Conservation (phyloP, 2,329 filamentous ascomycete species). For the Rosellinia necatrix region DNA sequence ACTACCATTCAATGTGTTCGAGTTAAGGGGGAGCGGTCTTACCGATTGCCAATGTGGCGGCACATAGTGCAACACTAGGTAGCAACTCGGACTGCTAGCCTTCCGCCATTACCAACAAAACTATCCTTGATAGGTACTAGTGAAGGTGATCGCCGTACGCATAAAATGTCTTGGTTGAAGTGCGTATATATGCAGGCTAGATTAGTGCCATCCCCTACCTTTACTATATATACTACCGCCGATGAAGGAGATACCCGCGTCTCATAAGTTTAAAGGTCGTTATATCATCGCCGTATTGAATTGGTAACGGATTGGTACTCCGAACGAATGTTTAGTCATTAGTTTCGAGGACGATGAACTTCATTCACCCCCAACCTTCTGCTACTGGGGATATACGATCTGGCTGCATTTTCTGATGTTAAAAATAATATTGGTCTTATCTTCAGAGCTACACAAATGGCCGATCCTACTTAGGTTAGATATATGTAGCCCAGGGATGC, state of each 20-base stretch:
- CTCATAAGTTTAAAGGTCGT: too few species aligned
- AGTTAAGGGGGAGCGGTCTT: neutral
- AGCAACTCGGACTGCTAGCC: neutral
- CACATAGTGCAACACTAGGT: neutral
- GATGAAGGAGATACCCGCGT: too few species aligned
- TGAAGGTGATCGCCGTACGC: neutral
- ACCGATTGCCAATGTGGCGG: neutral
- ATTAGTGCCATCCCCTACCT: too few species aligned
- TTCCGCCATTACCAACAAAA: neutral
- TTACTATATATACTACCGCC: too few species aligned
- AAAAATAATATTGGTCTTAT: constrained; percentile 8
- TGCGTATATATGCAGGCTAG: neutral
- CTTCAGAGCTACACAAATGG: constrained; percentile 11
- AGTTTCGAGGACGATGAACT: neutral
- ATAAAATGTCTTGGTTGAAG: neutral
- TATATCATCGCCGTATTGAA: too few species aligned
- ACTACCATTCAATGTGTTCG: too few species aligned
- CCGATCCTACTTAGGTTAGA: constrained; percentile 4
- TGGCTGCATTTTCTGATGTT: neutral
- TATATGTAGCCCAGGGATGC: too few species aligned
- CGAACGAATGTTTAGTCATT: neutral
- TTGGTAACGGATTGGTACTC: too few species aligned
- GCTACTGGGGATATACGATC: neutral
- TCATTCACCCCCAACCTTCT: constrained; percentile 3
- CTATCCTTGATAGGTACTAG: neutral